Base-by-base conservation (phyloP, 1,284 basidiomycete species). In the Papiliotrema flavescens region DNA sequence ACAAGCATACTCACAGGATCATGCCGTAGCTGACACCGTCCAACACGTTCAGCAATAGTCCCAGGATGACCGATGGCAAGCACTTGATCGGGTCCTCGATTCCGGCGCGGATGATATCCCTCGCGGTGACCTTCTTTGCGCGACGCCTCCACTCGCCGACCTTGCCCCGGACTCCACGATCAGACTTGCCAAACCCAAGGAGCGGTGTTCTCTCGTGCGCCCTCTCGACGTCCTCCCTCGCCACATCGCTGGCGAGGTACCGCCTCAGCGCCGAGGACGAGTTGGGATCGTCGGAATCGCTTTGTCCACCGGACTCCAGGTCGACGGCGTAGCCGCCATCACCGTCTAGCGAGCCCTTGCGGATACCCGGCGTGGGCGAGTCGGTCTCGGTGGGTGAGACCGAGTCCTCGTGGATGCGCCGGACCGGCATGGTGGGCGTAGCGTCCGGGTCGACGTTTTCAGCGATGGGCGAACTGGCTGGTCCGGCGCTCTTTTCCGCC, bases 1-100 rank as follows among this genome's bases (percentile, higher is more conserved):
- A 35, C 56, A 26, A 34, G 58, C 51, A 62, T 15, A 82, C 88
- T 76, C 72, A 88, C 87, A 93, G 46, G 84, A 90, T 76, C 75
- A 77, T 76, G 50, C 78, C 77, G 70, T 82, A 83, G 46, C 78
- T 79, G 42, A 98, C 86, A 4, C 93, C 96, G 69, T 98, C 95
- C 23, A 98, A 80, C 42, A 98, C 83, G 69, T 98, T 98, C 60
- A 98, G 79, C 43, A 98, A 76, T 60, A 86, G 82, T 2, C 94
- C 94, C 9, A 98, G 80, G 13, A 94, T 73, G 11, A 95, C 91
- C 0, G 92, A 90, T 0, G 94, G 94, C 19, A 93, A 64, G 0
- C 84, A 80, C 51, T 71, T 66, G 59, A 78, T 47, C 0, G 78
- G 76, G 46, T 77, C 78, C 9, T 82, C 57, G 3, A 82, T 78